Percentiles rank a stretch among this genome's conserved stretches.
These are phyloP conservation scores for Candida tunisiensis DNA, from an alignment of 1,139 yeast genomes.

Conservation along the genomic window DNA sequence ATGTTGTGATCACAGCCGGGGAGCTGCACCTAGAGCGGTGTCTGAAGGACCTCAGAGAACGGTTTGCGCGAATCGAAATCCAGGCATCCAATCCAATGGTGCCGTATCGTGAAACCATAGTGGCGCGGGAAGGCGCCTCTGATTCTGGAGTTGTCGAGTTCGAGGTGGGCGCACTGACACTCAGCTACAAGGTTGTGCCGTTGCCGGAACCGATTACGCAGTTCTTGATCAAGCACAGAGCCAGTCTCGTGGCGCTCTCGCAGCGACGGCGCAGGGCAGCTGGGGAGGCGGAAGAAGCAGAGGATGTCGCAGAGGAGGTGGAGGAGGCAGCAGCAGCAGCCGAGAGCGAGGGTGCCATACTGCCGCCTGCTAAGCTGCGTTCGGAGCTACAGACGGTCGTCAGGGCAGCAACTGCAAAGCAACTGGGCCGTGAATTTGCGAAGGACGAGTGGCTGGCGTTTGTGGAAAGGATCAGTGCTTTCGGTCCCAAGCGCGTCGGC, in stretches of 20 bases:
- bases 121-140: constrained; percentile 19
- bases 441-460: background rate
- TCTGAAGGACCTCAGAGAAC: constrained; percentile 76
- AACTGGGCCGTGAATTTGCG: background rate
- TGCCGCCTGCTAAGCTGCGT: no score
- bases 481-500: constrained; percentile 69
- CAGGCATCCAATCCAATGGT: constrained; percentile 84
- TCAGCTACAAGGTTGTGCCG: constrained; percentile 36
- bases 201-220: constrained; percentile 34
- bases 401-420: no score
- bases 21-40: constrained; percentile 99
- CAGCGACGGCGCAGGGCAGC: constrained; percentile 20
- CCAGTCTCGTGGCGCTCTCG: no score
- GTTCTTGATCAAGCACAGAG: constrained; percentile 33
- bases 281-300: constrained; percentile 6
- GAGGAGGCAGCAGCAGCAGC: constrained; percentile 3
- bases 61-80: constrained; percentile 87
- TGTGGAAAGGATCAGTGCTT: constrained; percentile 43
- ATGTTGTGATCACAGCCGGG: constrained; percentile 99
- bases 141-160: constrained; percentile 12
- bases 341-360: no score
- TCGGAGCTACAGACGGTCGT: no score
- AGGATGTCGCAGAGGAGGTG: constrained; percentile 8
- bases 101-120: constrained; percentile 82
- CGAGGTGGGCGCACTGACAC: constrained; percentile 28